Evolutionary conservation across 1,284 basidiomycete species (phyloP).

Genomic region (Sanghuangporus baumii): DNA sequence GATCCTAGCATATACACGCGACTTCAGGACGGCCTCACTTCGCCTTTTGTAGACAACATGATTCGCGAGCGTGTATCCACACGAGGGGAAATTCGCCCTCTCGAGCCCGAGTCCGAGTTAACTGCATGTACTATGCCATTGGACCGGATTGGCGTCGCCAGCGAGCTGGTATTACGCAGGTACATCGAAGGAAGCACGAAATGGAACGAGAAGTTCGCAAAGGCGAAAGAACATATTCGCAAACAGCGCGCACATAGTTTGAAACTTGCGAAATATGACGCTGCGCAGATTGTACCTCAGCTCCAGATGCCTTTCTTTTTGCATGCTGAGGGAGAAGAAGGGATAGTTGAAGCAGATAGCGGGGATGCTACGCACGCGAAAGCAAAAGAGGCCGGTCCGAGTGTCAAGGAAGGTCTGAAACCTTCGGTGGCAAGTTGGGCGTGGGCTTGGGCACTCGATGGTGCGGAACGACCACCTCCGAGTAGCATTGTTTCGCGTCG

Average conservation of each 20-base stretch:
- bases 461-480: conserved; percentile 71
- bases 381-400: conserved; percentile 19
- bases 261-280: conserved; percentile 53
- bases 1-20: conserved; percentile 52
- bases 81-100: conserved; percentile 48
- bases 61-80: conserved; percentile 69
- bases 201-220: conserved; percentile 60
- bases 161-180: conserved; percentile 56
- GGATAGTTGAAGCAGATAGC: conserved; percentile 22
- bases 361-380: conserved; percentile 26
- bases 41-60: conserved; percentile 41
- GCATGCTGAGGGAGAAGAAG: conserved; percentile 21
- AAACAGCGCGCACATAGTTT: conserved; percentile 55
- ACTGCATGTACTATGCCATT: conserved; percentile 43
- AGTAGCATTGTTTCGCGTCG: conserved; percentile 75
- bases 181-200: conserved; percentile 53
- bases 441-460: conserved; percentile 73
- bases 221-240: conserved; percentile 49
- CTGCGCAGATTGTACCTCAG: conserved; percentile 40
- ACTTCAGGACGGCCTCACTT: not conserved
- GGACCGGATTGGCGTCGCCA: conserved; percentile 65
- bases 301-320: conserved; percentile 34
- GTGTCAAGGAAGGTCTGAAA: conserved; percentile 43
- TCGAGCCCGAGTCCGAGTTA: conserved; percentile 51
- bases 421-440: conserved; percentile 49